Evolutionary conservation across 108 stramenopile genomes (phyloP).

Genomic region (Fragilaria crotonensis): DNA sequence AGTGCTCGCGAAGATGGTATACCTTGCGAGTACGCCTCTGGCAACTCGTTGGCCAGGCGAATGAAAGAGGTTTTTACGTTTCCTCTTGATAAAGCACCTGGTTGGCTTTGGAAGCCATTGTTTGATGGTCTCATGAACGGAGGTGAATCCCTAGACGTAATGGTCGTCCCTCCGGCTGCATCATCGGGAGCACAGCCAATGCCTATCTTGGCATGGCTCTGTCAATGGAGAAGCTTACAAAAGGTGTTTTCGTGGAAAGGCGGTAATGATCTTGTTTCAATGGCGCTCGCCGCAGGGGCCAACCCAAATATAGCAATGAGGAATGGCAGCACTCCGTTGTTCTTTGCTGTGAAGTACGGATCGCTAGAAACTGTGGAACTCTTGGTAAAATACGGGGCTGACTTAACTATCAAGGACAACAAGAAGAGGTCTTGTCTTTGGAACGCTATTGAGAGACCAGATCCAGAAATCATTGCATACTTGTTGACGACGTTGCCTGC

Average conservation of each 20-base stretch:
- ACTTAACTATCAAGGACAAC: not conserved
- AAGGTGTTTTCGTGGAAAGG: constrained; percentile 4
- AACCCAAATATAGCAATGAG: not conserved
- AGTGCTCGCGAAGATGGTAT: not conserved
- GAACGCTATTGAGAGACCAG: constrained; percentile 2
- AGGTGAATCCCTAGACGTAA: not conserved
- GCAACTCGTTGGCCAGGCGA: not conserved
- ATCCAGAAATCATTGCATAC: not conserved
- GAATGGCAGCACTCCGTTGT: constrained; percentile 9
- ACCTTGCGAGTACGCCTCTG: not conserved
- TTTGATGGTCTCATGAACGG: not conserved
- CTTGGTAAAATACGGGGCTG: constrained; percentile 7
- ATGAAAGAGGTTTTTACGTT: not conserved
- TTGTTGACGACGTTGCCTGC: not conserved
- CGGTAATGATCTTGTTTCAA: constrained; percentile 1
- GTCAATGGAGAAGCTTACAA: constrained; percentile 4
- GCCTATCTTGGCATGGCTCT: not conserved
- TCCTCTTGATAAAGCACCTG: not conserved
- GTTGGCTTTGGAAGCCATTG: not conserved
- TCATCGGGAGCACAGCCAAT: not conserved
- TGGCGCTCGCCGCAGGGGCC: constrained; percentile 6
- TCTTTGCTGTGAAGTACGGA: constrained; percentile 12
- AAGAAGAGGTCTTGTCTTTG: not conserved
- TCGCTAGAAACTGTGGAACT: constrained; percentile 3
- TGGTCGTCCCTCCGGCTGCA: not conserved